These are phyloP conservation scores for Plectosphaerella cucumerina DNA, from an alignment of 2,329 filamentous ascomycete species.

Conservation along the genomic window DNA sequence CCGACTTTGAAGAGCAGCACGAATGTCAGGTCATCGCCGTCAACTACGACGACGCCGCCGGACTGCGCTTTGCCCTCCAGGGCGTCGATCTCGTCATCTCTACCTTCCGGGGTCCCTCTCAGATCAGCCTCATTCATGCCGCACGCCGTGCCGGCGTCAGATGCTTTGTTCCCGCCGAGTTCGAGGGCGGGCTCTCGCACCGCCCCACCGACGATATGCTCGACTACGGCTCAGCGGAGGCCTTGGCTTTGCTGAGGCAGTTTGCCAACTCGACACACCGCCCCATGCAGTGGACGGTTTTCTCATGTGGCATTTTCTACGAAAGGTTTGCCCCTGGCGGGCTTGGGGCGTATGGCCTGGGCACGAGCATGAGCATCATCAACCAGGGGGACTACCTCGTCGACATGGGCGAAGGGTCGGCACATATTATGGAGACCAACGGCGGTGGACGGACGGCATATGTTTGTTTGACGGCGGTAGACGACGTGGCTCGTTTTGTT, in stretches of 20 bases:
- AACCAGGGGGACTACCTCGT: conserved; percentile 63
- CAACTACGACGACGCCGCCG: conserved; percentile 57
- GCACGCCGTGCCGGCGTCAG: conserved; percentile 61
- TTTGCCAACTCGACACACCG: conserved; percentile 40
- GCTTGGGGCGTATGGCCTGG: conserved; percentile 55
- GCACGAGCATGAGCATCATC: conserved; percentile 46
- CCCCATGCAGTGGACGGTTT: conserved; percentile 63
- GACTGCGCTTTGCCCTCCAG: conserved; percentile 61
- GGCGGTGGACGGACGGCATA: conserved; percentile 43
- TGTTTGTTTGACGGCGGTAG: conserved; percentile 64
- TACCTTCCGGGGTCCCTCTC: conserved; percentile 62
- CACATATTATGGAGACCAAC: conserved; percentile 57
- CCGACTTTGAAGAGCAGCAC: conserved; percentile 45
- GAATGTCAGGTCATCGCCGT: conserved; percentile 65
- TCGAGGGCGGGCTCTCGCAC: conserved; percentile 59
- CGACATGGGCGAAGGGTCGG: conserved; percentile 52
- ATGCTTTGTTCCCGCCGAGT: conserved; percentile 71
- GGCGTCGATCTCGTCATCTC: conserved; percentile 74
- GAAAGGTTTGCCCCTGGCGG: conserved; percentile 69
- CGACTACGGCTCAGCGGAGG: conserved; percentile 55
- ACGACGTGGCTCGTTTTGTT: conserved; percentile 68
- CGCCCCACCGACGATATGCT: conserved; percentile 53
- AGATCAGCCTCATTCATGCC: conserved; percentile 69
- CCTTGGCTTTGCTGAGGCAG: conserved; percentile 51
- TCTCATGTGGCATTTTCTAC: conserved; percentile 73